Evolutionary conservation across 169 alveolate species (phyloP), one percentile per base, ranked within the genome.

Genomic region (Plasmodium knowlesi): DNA sequence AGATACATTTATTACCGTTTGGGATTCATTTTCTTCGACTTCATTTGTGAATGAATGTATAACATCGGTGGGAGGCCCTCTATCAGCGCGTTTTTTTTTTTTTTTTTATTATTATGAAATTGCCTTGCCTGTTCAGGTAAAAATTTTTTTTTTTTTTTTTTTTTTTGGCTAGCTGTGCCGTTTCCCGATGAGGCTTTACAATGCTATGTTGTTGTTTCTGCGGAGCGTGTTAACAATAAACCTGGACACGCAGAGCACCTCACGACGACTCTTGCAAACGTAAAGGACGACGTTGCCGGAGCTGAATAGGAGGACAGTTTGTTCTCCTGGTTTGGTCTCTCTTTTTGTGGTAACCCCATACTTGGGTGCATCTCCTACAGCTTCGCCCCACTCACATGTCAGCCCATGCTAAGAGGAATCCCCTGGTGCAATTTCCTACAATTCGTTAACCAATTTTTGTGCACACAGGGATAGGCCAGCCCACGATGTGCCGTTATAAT

Each of bases 271-370:
- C 73, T 34, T 88, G 25, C 94, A 88, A 16, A 90, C 88, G 82
- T 88, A 88, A 57, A 88, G 70, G 28, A 88, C 73, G 28, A 88
- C 80, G 71, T 80, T 88, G 6, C 94, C 94, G 0, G 94, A 79
- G 10, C 83, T 61, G 50, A 79, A 88, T 9, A 88, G 25, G 10
- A 79, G 82, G 71, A 88, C 94, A n/a, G 61, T 50, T 50, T 50
- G 22, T 50, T 50, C 61, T 0, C 61, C 19, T 50, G 22, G 6
- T 50, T 12, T 50, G 61, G 19, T 12, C 22, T 14, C 61, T 14
- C 61, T 14, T 50, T 50, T 14, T 50, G 61, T 50, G 61, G 61
- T 50, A 50, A 50, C 61, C 22, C 61, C n/a, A n/a, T 43, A 43
- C 61, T 50, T 50, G 61, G 61, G 61, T 5, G 12, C 22, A 14